Evolutionary conservation across 1,284 basidiomycete genomes (phyloP).

Genomic region (Ceratorhiza oryzae-sativae): DNA sequence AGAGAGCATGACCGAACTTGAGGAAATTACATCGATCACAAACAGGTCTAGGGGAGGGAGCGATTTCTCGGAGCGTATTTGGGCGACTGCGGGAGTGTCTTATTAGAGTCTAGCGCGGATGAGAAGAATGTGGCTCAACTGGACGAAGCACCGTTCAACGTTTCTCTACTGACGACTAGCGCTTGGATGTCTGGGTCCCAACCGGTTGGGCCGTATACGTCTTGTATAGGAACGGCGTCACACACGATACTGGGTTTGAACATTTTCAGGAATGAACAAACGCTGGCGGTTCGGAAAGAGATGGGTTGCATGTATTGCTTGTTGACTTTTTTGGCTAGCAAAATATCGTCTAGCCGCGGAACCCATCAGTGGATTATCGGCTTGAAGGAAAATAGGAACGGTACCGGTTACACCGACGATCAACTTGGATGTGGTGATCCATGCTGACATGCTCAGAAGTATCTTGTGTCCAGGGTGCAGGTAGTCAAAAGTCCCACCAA

Average conservation of each 20-base stretch:
- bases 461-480: constrained; percentile 98
- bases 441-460: constrained; percentile 88
- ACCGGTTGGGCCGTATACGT: constrained; percentile 88
- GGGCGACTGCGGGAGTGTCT: constrained; percentile 60
- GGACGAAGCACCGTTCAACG: constrained; percentile 72
- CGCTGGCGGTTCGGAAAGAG: constrained; percentile 59
- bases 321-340: constrained; percentile 80
- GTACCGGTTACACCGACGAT: constrained; percentile 89
- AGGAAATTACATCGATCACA: constrained; percentile 87
- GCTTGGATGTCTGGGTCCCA: constrained; percentile 85
- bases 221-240: constrained; percentile 74
- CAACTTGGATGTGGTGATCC: constrained; percentile 78
- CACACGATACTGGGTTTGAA: constrained; percentile 70
- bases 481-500: constrained; percentile 94
- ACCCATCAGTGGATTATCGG: not conserved
- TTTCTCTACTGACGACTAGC: constrained; percentile 87
- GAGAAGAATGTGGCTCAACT: constrained; percentile 54
- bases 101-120: constrained; percentile 12
- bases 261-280: constrained; percentile 68
- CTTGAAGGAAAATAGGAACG: not conserved
- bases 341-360: constrained; percentile 64
- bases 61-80: constrained; percentile 60
- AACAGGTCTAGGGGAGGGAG: constrained; percentile 72
- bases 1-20: constrained; percentile 62
- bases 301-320: constrained; percentile 75